Conservation (phyloP, 352 stramenopile genomes). For the Phytophthora pistaciae region DNA sequence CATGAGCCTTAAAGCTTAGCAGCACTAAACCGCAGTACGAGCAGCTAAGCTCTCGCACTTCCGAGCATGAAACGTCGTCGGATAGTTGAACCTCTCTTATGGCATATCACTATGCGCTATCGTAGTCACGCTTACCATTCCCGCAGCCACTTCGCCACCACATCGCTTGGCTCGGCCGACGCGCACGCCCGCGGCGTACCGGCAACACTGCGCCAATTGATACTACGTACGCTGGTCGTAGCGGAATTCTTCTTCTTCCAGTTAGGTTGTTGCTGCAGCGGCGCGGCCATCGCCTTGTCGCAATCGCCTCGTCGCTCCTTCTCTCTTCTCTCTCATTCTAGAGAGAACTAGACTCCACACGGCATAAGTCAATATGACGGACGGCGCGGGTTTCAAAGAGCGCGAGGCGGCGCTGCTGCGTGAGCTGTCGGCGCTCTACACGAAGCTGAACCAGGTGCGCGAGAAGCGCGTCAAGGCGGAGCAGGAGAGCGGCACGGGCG, state of each 20-base stretch:
- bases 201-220: background rate
- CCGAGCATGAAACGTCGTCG: too few relatives aligned
- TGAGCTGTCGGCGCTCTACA: slow-evolving; percentile 81
- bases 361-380: slow-evolving; percentile 11
- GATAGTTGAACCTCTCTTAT: too few relatives aligned
- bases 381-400: slow-evolving; percentile 63
- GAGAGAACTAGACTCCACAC: too few relatives aligned
- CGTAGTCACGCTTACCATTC: too few relatives aligned
- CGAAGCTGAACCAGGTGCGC: slow-evolving; percentile 85
- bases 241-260: background rate
- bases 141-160: too few relatives aligned
- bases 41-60: too few relatives aligned
- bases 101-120: too few relatives aligned
- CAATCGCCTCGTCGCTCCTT: slow-evolving; percentile 35
- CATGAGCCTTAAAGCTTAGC: too few relatives aligned
- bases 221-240: background rate
- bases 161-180: too few relatives aligned
- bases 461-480: slow-evolving; percentile 82
- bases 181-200: too few relatives aligned
- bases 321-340: background rate
- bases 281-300: slow-evolving; percentile 23
- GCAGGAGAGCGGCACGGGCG: slow-evolving; percentile 47
- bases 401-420: slow-evolving; percentile 71
- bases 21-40: too few relatives aligned
- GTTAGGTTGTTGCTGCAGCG: background rate